These are phyloP conservation scores for Balamuthia mandrillaris DNA, from an alignment of 208 protist species.

Conservation along the genomic window DNA sequence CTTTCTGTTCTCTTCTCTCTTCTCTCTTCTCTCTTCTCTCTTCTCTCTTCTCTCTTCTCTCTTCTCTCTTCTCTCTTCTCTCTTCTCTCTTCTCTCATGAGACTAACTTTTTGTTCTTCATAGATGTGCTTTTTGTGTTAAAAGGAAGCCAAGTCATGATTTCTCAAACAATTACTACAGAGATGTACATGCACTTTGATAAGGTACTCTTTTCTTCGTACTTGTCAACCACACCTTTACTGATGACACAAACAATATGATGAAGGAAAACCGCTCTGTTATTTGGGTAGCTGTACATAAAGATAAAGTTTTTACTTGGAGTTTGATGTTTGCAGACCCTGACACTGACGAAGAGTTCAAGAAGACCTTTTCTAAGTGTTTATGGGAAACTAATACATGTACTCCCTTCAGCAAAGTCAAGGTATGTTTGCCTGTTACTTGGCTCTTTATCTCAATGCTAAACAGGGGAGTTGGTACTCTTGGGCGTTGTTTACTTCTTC, in stretches of 20 bases:
- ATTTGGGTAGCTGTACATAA: not conserved
- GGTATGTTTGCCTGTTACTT: not conserved
- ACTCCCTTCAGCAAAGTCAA: not conserved
- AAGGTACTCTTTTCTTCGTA: too few relatives aligned
- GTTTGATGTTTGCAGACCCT: not conserved
- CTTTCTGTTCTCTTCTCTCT: not conserved
- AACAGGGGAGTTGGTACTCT: too few relatives aligned
- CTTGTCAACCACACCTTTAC: too few relatives aligned
- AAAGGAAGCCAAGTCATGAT: not conserved
- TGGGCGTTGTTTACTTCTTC: not conserved
- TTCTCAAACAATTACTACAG: not conserved
- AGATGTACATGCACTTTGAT: constrained; percentile 25
- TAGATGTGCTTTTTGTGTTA: not conserved
- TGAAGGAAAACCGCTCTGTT: not conserved
- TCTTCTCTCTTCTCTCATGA: too few relatives aligned
- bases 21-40: too few relatives aligned
- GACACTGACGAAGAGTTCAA: not conserved
- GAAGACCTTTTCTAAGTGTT: not conserved
- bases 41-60: not conserved
- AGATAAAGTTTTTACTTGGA: not conserved
- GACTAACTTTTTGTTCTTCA: too few relatives aligned
- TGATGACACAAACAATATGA: too few relatives aligned
- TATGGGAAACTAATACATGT: not conserved
- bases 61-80: not conserved
- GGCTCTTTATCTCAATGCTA: not conserved